Percentiles rank a stretch among this genome's conserved stretches.
Evolutionary conservation across 495 filamentous ascomycete species (phyloP).

Genomic region (Ramalina peruviana): DNA sequence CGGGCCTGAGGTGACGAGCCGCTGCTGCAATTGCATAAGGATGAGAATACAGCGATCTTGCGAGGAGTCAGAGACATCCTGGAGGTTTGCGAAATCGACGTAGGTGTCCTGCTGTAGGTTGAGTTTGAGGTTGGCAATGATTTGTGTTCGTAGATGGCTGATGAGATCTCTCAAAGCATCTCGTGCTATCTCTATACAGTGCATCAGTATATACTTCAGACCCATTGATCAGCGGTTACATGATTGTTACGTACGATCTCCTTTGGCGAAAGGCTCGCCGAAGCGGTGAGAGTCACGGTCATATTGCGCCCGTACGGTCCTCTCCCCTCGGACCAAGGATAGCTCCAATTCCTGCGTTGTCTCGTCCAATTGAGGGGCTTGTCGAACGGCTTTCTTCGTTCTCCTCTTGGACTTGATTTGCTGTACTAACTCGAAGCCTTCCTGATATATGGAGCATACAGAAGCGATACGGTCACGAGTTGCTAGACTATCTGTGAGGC

Average conservation of each 20-base stretch:
- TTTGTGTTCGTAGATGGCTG: conserved; percentile 27
- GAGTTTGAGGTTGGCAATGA: conserved; percentile 28
- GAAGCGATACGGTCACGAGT: conserved; percentile 29
- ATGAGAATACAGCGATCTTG: conserved; percentile 13
- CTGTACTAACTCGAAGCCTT: conserved; percentile 23
- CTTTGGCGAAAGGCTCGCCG: conserved; percentile 22
- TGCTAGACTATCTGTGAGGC: neutral
- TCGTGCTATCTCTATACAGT: conserved; percentile 14
- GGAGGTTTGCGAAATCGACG: conserved; percentile 26
- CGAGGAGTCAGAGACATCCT: conserved; percentile 14
- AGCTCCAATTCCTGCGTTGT: conserved; percentile 20
- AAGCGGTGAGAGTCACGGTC: conserved; percentile 18
- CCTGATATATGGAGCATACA: conserved; percentile 32
- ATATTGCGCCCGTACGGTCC: conserved; percentile 20
- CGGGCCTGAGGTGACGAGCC: conserved; percentile 10
- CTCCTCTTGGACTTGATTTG: conserved; percentile 26
- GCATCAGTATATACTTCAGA: neutral
- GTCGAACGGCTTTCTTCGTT: conserved; percentile 10
- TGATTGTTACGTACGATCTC: conserved; percentile 24
- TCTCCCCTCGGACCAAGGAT: conserved; percentile 21
- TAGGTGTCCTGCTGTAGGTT: conserved; percentile 23
- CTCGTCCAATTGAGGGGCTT: conserved; percentile 5
- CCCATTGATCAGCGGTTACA: neutral
- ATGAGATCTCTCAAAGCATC: conserved; percentile 33
- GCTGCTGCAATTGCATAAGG: conserved; percentile 14